Base-by-base conservation (phyloP, 257 asterid species). In the Paraleonurus japonicus region DNA sequence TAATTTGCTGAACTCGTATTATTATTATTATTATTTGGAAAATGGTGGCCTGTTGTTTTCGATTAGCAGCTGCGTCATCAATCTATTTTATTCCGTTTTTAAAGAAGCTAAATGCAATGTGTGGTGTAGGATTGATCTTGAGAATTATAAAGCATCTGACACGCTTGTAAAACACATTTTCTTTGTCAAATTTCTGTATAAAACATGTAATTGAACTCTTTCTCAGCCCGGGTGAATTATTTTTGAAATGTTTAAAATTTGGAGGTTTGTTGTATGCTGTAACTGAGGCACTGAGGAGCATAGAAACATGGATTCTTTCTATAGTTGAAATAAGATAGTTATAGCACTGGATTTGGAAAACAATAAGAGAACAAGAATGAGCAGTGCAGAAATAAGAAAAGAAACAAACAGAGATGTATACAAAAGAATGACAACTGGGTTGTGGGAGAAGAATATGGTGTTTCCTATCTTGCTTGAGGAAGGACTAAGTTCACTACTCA, bases 181-280 rank as follows among this genome's bases (percentile, higher is more conserved):
- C 54, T 47, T 48, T 5, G 23, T 13, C 11, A 17, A 48, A 17
- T 16, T 17, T 16, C 2, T 7, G 57, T 48, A 48, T 48, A 16
- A 47, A 4, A 48, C 57, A 19, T 17, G 8, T 50, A 6, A 7
- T 50, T 6, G 57, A 50, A 50, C 23, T 50, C 57, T 50, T 50
- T 19, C 7, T 50, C 24, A 17, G 23, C 15, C 37, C 4, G 20
- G 20, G 12, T 32, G 15, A 23, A 57, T 12, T 41, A 15, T 43
- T 51, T 45, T 4, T 37, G 22, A 19, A 20, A 6, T 19, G 10
- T 23, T 30, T 17, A 48, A 33, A 71, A 9, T 45, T 45, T 71
- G 62, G 22, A 6, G 26, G 26, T 57, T 48, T 71, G 37, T 71
- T 20, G 37, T 32, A 47, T 41, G 68, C 61, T 71, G 62, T 71